A percentile compares a stretch with the other conserved stretches of the same genome.
Evolutionary conservation across 2,329 filamentous ascomycete species (phyloP).

Genomic region (Domatiomyces globalis): DNA sequence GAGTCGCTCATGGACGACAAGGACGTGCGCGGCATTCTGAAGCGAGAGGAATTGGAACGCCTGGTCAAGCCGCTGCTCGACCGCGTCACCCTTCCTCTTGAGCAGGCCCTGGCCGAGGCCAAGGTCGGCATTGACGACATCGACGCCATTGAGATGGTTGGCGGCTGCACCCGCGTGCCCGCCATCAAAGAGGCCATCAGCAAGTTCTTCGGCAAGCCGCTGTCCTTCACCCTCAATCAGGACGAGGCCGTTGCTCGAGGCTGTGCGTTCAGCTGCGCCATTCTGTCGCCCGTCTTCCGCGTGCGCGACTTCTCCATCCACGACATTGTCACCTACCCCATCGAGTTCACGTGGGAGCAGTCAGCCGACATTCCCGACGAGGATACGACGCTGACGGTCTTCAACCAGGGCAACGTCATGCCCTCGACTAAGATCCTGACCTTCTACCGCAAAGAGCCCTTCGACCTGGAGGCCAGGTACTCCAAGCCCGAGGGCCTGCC

Average conservation of each 20-base stretch:
- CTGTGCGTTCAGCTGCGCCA: slow-evolving; percentile 94
- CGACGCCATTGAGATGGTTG: slow-evolving; percentile 82
- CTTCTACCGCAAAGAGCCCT: slow-evolving; percentile 96
- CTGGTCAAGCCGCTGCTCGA: slow-evolving; percentile 73
- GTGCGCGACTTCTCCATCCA: slow-evolving; percentile 96
- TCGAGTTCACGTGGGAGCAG: slow-evolving; percentile 99
- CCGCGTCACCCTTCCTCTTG: slow-evolving; percentile 58
- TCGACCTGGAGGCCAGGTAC: slow-evolving; percentile 91
- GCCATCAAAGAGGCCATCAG: slow-evolving; percentile 80
- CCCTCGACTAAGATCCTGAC: slow-evolving; percentile 98
- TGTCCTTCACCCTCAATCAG: slow-evolving; percentile 95
- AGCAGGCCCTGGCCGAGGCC: slow-evolving; percentile 87
- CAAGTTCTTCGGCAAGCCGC: slow-evolving; percentile 77
- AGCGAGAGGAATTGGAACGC: slow-evolving; percentile 84
- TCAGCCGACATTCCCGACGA: slow-evolving; percentile 95
- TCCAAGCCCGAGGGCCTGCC: slow-evolving; percentile 74
- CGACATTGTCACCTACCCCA: slow-evolving; percentile 95
- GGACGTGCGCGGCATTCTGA: slow-evolving; percentile 77
- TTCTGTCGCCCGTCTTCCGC: slow-evolving; percentile 92
- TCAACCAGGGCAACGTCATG: slow-evolving; percentile 92
- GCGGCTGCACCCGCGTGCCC: slow-evolving; percentile 87
- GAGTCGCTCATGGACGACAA: slow-evolving; percentile 98
- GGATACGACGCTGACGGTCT: slow-evolving; percentile 92
- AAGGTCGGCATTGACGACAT: slow-evolving; percentile 86
- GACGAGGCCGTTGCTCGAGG: slow-evolving; percentile 94